Evolutionary conservation across 805 yeast genomes (phyloP), one percentile per base, ranked within the genome.

Genomic region (Pichia rugopelliculosa): DNA sequence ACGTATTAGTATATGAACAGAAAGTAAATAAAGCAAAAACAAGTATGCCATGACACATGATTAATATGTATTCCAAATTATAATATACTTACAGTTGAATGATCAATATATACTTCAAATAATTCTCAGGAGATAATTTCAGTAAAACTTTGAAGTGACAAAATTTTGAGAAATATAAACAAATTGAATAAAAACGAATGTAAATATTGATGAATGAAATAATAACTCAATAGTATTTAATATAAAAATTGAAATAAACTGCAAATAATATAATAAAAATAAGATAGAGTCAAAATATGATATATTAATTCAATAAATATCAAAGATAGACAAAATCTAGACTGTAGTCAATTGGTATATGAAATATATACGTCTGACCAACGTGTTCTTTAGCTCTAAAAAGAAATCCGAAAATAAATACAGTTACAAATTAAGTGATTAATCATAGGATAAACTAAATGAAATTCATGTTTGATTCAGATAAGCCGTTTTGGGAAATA

Each of bases 221-320:
- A 15, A 30, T 4, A 30, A 30, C 34, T n/a, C 33, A 27, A 27
- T 30, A 8, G 13, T 25, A 37, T 18, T 23, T 24, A 30, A 39
- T 20, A 27, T 20, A 20, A 18, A 25, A 39, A 21, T 27, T 11
- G 4, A 21, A 26, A 27, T 45, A 45, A 37, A 30, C 11, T 25
- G 20, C n/a, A 41, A 27, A 27, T 15, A 30, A 27, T 15, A 10
- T 20, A 30, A 30, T 26, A 26, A 41, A 27, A 18, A 20, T n/a
- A 20, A 27, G 43, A 30, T 41, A 41, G 26, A 41, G 37, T 30
- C 38, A 33, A 30, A 33, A 43, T 18, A 22, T 44, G 50, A 48
- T 48, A 48, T 48, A 39, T 48, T 48, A 48, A 48, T 34, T 40
- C 42, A 48, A 48, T 48, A 48, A 48, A 48, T 48, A 48, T 44